Evolutionary conservation across 495 filamentous ascomycete genomes (phyloP), one percentile per base, ranked within the genome.

Genomic region (Amorphotheca resinae): DNA sequence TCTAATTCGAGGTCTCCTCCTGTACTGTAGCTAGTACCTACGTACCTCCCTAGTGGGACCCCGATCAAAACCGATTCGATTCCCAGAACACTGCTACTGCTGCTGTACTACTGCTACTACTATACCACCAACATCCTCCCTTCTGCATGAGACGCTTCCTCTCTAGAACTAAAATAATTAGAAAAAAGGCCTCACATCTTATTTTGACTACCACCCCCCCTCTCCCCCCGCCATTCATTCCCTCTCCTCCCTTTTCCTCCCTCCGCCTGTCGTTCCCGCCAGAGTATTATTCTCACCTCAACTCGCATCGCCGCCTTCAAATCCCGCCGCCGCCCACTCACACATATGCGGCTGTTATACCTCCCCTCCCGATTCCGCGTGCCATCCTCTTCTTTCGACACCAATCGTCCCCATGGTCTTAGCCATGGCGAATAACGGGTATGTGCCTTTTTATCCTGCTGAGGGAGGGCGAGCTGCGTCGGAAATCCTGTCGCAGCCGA

Each of bases 341-440:
- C 22, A n/a, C 22, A 39, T 15, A 39, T 39, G 37, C 18, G 12
- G 22, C 37, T 25, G 37, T n/a, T 16, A 3, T 28, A 39, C 11
- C 15, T 26, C 11, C 18, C 20, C 11, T 7, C 20, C 8, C 4
- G 14, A 15, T 14, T 5, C 2, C n/a, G 20, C 20, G 14, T 39
- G 11, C 22, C 6, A 16, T 16, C n/a, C 22, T 21, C 7, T 4
- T 25, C 7, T 39, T 39, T 32, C 28, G 15, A 44, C 23, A 16
- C 31, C 22, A 38, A 36, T 47, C 48, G 45, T 45, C 45, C 51
- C 47, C 21, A 54, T 48, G 52, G 48, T 51, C 42, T 22, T 45
- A 41, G 48, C 44, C 32, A 54, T 54, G 52, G 48, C 52, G 1
- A 40, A 47, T 23, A 51, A 48, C 45, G 52, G 52, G 48, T 54